Percentiles rank a stretch among this genome's conserved stretches.
These are phyloP conservation scores for Puccinia triticina DNA, from an alignment of 1,284 basidiomycete species.

Conservation along the genomic window DNA sequence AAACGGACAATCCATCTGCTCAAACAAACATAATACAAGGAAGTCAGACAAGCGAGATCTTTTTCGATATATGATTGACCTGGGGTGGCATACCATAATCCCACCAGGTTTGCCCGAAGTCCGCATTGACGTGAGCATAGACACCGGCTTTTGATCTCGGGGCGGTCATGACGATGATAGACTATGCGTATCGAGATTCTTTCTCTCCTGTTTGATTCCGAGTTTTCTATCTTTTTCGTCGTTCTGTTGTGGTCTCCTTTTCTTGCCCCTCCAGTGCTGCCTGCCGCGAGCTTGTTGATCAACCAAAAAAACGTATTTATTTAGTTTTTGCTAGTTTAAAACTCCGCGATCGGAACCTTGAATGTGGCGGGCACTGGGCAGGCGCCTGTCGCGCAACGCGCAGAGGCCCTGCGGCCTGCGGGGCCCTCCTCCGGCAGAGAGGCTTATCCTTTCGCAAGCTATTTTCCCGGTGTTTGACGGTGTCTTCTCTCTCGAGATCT, in stretches of 20 bases:
- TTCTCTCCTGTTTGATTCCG: neutral
- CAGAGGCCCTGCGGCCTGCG: no score
- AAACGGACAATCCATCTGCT: conserved; percentile 29
- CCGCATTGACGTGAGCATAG: conserved; percentile 67
- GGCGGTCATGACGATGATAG: conserved; percentile 50
- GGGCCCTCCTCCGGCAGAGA: no score
- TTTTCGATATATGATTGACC: neutral
- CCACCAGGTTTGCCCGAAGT: conserved; percentile 67
- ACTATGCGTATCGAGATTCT: neutral
- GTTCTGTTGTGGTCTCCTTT: neutral
- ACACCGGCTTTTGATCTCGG: conserved; percentile 62
- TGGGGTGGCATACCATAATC: conserved; percentile 64
- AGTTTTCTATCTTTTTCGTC: neutral
- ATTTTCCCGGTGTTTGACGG: no score
- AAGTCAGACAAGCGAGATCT: conserved; percentile 13
- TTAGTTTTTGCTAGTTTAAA: neutral
- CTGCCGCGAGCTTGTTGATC: no score
- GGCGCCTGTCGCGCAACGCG: no score
- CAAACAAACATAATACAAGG: neutral
- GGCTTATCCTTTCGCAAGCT: no score
- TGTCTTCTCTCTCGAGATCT: no score
- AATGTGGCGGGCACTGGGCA: no score
- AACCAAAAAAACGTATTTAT: no score
- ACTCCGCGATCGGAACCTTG: neutral
- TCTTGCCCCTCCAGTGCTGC: no score